Conservation (phyloP, 345 rosid species). For the Rhodamnia rubescens region DNA sequence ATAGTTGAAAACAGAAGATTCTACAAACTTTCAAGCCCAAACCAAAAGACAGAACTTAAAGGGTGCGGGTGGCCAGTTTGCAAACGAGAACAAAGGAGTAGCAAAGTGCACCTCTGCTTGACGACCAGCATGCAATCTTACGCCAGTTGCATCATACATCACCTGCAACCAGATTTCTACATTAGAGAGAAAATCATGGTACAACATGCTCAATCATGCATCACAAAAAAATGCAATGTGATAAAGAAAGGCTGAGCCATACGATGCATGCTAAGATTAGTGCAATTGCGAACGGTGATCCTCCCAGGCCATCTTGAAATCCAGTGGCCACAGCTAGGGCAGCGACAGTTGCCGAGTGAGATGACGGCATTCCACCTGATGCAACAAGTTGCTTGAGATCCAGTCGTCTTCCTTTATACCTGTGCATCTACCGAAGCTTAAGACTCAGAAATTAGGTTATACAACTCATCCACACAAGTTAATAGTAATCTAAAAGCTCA, state of each 20-base stretch:
- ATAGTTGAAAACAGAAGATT: background rate
- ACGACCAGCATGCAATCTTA: conserved; percentile 80
- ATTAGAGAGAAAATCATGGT: background rate
- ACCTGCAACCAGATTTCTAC: conserved; percentile 32
- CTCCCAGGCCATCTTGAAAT: conserved; percentile 65
- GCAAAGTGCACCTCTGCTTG: conserved; percentile 64
- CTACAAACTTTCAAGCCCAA: background rate
- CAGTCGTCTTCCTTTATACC: conserved; percentile 64
- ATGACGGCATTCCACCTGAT: conserved; percentile 95
- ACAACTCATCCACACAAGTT: background rate
- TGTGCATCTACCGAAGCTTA: conserved; percentile 34
- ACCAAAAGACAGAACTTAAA: background rate
- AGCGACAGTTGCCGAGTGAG: conserved; percentile 77
- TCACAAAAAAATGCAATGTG: background rate
- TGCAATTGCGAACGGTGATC: conserved; percentile 48
- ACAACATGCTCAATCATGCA: background rate
- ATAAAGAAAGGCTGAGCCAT: conserved; percentile 7
- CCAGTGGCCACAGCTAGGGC: conserved; percentile 65
- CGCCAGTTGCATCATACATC: conserved; percentile 89
- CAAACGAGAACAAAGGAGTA: conserved; percentile 2
- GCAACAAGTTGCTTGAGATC: conserved; percentile 65
- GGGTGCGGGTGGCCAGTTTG: background rate
- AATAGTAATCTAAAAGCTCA: background rate
- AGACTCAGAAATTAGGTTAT: conserved; percentile 9
- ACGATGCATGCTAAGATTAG: conserved; percentile 64